phyloP scores from a whole-genome alignment of 2,329 filamentous ascomycete species.

The Fusarium solani-melongenae region DNA sequence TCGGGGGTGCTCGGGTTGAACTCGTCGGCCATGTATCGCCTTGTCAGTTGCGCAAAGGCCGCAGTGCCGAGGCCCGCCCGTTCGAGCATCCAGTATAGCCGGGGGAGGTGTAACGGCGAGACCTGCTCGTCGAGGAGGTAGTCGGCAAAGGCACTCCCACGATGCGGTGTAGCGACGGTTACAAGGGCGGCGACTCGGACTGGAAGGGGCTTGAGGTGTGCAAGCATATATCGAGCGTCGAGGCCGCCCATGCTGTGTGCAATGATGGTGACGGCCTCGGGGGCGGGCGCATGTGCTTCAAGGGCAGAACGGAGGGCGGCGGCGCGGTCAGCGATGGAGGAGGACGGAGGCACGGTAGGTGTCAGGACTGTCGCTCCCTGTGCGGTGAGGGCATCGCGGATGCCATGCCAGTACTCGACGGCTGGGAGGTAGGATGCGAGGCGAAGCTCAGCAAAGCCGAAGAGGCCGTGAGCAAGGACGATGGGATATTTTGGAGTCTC shows the following conservation, averaged over 20 bases:
- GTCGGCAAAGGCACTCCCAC: constrained; percentile 67
- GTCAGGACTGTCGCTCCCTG: constrained; percentile 68
- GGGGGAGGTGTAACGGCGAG: constrained; percentile 62
- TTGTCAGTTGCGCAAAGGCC: constrained; percentile 71
- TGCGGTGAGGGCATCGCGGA: constrained; percentile 65
- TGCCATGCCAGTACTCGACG: constrained; percentile 74
- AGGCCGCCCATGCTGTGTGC: constrained; percentile 76
- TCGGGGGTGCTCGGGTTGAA: constrained; percentile 71
- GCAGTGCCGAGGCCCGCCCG: constrained; percentile 65
- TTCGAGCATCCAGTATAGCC: constrained; percentile 63
- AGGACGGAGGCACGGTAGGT: constrained; percentile 70
- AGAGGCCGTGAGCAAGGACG: constrained; percentile 72
- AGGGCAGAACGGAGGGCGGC: constrained; percentile 67
- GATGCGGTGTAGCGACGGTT: constrained; percentile 66
- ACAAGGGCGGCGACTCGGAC: constrained; percentile 63
- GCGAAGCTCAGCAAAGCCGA: constrained; percentile 70
- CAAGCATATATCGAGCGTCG: constrained; percentile 74
- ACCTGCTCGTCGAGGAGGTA: constrained; percentile 57
- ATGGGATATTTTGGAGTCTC: constrained; percentile 70
- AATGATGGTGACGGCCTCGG: constrained; percentile 76
- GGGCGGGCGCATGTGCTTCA: constrained; percentile 51
- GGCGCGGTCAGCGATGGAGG: constrained; percentile 70
- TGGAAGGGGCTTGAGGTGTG: constrained; percentile 59
- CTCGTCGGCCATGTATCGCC: constrained; percentile 64
- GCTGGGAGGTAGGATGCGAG: constrained; percentile 63